A percentile compares a stretch with the other conserved stretches of the same genome.
phyloP scores from a whole-genome alignment of 208 protist genomes.

The Leishmania gerbilli region DNA sequence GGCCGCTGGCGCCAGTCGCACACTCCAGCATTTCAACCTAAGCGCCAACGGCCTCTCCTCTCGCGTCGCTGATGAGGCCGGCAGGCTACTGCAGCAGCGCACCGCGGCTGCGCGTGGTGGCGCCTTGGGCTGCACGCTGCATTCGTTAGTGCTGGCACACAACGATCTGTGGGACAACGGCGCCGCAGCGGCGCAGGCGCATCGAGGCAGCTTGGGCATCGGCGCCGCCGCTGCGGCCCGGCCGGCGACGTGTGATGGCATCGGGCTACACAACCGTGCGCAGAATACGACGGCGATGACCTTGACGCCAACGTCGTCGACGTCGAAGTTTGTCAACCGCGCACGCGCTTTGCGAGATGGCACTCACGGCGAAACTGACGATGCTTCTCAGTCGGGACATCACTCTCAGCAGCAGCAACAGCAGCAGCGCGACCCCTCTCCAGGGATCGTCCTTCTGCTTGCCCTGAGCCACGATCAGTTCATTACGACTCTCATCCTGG shows the following conservation, averaged over 20 bases:
- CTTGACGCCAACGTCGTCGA: neutral
- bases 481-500: constrained; percentile 54
- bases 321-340: constrained; percentile 20
- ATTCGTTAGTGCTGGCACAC: constrained; percentile 60
- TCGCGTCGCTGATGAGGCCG: constrained; percentile 61
- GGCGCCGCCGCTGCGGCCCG: neutral
- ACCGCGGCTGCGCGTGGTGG: constrained; percentile 20
- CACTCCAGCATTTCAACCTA: constrained; percentile 65
- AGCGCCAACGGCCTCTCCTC: constrained; percentile 66
- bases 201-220: constrained; percentile 57
- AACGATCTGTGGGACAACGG: constrained; percentile 62
- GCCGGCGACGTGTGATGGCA: neutral
- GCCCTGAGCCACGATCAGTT: constrained; percentile 57
- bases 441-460: constrained; percentile 21
- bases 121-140: constrained; percentile 41
- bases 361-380: neutral
- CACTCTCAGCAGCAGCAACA: neutral
- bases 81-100: constrained; percentile 55
- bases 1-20: constrained; percentile 50
- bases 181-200: constrained; percentile 34
- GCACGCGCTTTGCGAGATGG: constrained; percentile 14
- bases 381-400: neutral
- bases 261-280: neutral
- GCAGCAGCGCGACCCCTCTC: neutral
- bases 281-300: neutral